A percentile compares a stretch with the other conserved stretches of the same genome.
phyloP scores from a whole-genome alignment of 2,329 filamentous ascomycete genomes.

The Cyphellophora europaea region DNA sequence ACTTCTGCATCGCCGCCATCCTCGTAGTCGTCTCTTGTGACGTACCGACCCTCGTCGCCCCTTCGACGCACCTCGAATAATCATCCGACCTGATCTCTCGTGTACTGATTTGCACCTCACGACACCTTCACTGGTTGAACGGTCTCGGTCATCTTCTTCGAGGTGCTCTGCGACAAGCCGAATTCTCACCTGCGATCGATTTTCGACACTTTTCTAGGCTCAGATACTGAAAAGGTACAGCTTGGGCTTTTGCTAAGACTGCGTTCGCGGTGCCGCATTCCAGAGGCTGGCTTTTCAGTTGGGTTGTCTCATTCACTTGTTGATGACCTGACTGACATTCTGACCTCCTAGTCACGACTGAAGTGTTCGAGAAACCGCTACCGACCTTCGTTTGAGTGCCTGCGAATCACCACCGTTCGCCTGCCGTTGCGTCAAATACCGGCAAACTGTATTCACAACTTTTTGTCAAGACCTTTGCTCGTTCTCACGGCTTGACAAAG shows the following conservation, averaged over 20 bases:
- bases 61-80: conserved; percentile 10
- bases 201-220: too few relatives aligned
- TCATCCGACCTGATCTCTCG: conserved; percentile 25
- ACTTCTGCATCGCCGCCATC: not conserved
- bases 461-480: conserved; percentile 50
- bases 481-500: conserved; percentile 35
- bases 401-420: too few relatives aligned
- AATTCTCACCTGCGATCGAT: too few relatives aligned
- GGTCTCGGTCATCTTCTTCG: conserved; percentile 16
- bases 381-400: too few relatives aligned
- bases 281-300: conserved; percentile 11
- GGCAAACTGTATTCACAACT: conserved; percentile 65
- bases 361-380: conserved; percentile 15
- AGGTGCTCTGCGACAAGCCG: too few relatives aligned
- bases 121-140: conserved; percentile 56
- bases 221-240: too few relatives aligned
- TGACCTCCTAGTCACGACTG: too few relatives aligned
- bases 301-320: conserved; percentile 18
- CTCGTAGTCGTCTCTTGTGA: not conserved
- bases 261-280: too few relatives aligned
- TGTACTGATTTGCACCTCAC: conserved; percentile 30
- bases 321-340: conserved; percentile 19
- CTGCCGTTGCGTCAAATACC: too few relatives aligned
- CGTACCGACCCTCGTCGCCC: not conserved
- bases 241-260: too few relatives aligned